phyloP scores from a whole-genome alignment of 2,329 filamentous ascomycete genomes.

The Tolypocladium guangdongense region DNA sequence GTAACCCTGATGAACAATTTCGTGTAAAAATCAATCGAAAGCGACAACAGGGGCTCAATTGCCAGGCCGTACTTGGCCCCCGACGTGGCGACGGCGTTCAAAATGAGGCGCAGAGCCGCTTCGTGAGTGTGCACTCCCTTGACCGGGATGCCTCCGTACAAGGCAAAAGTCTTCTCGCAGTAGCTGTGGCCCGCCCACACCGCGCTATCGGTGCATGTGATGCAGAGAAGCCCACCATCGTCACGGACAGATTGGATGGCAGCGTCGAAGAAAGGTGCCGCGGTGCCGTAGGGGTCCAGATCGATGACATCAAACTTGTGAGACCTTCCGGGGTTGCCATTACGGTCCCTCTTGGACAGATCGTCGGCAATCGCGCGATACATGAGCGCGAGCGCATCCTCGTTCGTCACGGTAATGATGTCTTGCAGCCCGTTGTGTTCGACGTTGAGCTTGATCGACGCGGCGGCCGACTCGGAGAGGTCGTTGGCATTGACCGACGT shows the following conservation, averaged over 20 bases:
- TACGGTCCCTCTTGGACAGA: conserved; percentile 29
- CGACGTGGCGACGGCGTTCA: conserved; percentile 69
- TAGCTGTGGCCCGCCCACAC: conserved; percentile 94
- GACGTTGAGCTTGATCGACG: conserved; percentile 76
- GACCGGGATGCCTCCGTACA: conserved; percentile 85
- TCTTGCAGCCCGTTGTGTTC: conserved; percentile 66
- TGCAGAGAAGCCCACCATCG: conserved; percentile 82
- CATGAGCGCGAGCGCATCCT: conserved; percentile 88
- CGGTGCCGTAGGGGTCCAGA: conserved; percentile 90
- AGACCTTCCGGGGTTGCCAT: conserved; percentile 25
- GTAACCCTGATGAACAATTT: conserved; percentile 77
- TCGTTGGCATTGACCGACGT: conserved; percentile 85
- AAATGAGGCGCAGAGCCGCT: conserved; percentile 73
- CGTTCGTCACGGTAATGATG: conserved; percentile 61
- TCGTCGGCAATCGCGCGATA: conserved; percentile 56
- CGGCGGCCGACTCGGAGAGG: conserved; percentile 63
- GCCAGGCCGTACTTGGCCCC: conserved; percentile 78
- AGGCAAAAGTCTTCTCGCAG: conserved; percentile 81
- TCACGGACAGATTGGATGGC: conserved; percentile 74
- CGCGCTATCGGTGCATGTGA: conserved; percentile 92
- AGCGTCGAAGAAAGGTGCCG: conserved; percentile 83
- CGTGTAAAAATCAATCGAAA: conserved; percentile 94
- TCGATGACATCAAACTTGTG: conserved; percentile 85
- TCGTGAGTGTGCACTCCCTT: conserved; percentile 85
- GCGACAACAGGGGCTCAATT: conserved; percentile 81